phyloP scores from a whole-genome alignment of 1,139 yeast species.

The Komagataea norvegica region DNA sequence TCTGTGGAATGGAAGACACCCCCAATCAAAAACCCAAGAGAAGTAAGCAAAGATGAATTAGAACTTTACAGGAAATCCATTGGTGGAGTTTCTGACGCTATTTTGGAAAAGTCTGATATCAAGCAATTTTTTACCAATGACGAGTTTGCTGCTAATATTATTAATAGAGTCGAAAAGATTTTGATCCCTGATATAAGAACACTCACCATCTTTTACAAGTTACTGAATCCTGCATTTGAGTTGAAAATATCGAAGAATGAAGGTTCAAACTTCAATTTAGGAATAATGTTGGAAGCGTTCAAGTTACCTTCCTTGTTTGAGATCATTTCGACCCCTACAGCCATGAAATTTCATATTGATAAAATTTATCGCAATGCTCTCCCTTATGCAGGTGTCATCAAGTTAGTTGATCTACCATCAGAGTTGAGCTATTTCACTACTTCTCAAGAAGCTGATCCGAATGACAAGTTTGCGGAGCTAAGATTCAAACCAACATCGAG shows the following conservation, averaged over 20 bases:
- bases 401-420: conserved; percentile 57
- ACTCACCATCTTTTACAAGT: conserved; percentile 19
- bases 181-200: conserved; percentile 18
- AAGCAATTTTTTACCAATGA: conserved; percentile 9
- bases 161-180: conserved; percentile 9
- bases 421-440: conserved; percentile 70
- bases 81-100: too few species aligned
- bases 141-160: conserved; percentile 8
- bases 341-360: not conserved
- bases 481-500: conserved; percentile 5
- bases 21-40: not conserved
- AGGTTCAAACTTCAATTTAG: conserved; percentile 2
- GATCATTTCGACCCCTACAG: not conserved
- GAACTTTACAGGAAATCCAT: not conserved
- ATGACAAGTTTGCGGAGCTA: conserved; percentile 1
- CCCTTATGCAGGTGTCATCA: conserved; percentile 67
- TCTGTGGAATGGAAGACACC: not conserved
- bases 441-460: conserved; percentile 5
- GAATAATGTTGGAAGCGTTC: conserved; percentile 10
- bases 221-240: conserved; percentile 17
- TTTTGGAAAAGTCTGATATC: not conserved
- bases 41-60: not conserved
- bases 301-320: conserved; percentile 3
- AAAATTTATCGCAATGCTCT: conserved; percentile 20
- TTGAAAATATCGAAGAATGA: conserved; percentile 3